Evolutionary conservation across 2,329 filamentous ascomycete genomes (phyloP), one percentile per base, ranked within the genome.

Genomic region (Colletotrichum theobromicola): DNA sequence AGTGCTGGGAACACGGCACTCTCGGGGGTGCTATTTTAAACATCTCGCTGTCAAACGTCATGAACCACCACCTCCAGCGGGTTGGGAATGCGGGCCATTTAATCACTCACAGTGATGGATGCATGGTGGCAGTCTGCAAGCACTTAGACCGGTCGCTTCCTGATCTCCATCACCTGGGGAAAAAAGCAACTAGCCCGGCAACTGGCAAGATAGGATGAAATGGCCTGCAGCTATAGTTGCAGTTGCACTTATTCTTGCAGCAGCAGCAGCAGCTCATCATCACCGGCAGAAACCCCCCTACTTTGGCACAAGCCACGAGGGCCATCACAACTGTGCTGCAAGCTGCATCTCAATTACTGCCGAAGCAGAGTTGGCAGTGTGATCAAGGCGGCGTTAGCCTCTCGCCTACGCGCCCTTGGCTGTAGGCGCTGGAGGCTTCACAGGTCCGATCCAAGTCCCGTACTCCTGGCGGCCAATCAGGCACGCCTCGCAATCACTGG

Each of bases 331-430:
- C 18, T 55, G 30, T 70, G 61, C 72, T 74, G 69, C 63, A 34
- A 60, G 55, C 63, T 72, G 63, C 68, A 50, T 63, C 68, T 34
- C 32, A 28, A 53, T 55, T 42, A 70, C 37, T 30, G 28, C 57
- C 57, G 61, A 62, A 35, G 72, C 61, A 63, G 60, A 62, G 67
- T 35, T n/a, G 55, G 28, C 37, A 74, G 53, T 74, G 68, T 67
- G 72, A 67, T 75, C 57, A 67, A 50, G 57, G 42, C 58, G 62
- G 68, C 69, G 68, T 75, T 74, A 74, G 74, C 53, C 70, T 65
- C 50, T 70, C 34, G 9, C 46, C 76, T 86, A 87, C 81, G 83
- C 86, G 86, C 86, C 85, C 81, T 84, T 83, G 83, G 82, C 74
- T 62, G 50, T 67, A 64, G 30, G 60, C 65, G 65, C 66, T 66